phyloP scores from a whole-genome alignment of 768 basidiomycete genomes.

The Mycena alexandri region DNA sequence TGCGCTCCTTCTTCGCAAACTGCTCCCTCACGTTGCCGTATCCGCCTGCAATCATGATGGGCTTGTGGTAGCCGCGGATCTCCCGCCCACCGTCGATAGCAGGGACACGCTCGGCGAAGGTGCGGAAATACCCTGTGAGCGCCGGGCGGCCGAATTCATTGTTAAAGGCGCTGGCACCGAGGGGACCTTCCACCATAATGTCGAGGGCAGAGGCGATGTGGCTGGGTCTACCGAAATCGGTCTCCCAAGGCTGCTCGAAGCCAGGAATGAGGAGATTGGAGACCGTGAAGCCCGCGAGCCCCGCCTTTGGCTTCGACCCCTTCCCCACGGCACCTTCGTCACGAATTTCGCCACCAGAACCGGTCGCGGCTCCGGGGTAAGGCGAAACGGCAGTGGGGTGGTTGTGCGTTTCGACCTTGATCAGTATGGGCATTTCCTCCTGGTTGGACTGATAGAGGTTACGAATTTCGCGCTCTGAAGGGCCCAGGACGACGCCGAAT shows the following conservation, averaged over 20 bases:
- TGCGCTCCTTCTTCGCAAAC: slow-evolving; percentile 83
- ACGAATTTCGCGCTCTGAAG: slow-evolving; percentile 32
- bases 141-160: slow-evolving; percentile 98
- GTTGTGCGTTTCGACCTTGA: slow-evolving; percentile 99
- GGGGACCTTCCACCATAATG: slow-evolving; percentile 97
- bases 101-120: slow-evolving; percentile 86
- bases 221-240: slow-evolving; percentile 88
- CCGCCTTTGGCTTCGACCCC: slow-evolving; percentile 97
- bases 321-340: slow-evolving; percentile 97
- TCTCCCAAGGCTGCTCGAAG: slow-evolving; percentile 95
- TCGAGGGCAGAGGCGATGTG: slow-evolving; percentile 95
- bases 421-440: slow-evolving; percentile 88
- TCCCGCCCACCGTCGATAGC: slow-evolving; percentile 67
- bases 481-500: slow-evolving; percentile 67
- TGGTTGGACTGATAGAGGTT: slow-evolving; percentile 67
- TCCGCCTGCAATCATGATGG: slow-evolving; percentile 99
- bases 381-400: slow-evolving; percentile 99
- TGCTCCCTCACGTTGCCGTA: slow-evolving; percentile 91
- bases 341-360: slow-evolving; percentile 97
- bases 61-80: slow-evolving; percentile 97
- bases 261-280: slow-evolving; percentile 95
- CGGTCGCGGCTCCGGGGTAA: slow-evolving; percentile 98
- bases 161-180: slow-evolving; percentile 96
- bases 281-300: slow-evolving; percentile 91
- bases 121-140: slow-evolving; percentile 94